Evolutionary conservation across 1,284 basidiomycete genomes (phyloP).

Genomic region (Vanrija sp.): DNA sequence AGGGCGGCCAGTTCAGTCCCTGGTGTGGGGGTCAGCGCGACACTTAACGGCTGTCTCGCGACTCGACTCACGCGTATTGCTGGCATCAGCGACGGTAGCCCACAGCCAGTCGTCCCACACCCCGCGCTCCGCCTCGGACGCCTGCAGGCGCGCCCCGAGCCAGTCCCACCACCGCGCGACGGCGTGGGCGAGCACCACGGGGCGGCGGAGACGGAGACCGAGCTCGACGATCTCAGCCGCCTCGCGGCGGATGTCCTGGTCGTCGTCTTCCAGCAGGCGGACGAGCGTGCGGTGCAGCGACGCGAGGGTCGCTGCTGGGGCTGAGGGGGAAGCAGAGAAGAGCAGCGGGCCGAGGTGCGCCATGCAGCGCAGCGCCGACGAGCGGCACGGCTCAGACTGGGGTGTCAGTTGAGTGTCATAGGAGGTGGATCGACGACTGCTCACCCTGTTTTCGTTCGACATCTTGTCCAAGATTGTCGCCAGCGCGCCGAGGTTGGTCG

Average conservation of each 20-base stretch:
- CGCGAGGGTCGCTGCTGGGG: not conserved
- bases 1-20: not conserved
- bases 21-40: not conserved
- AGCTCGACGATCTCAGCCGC: constrained; percentile 25
- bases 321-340: not conserved
- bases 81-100: constrained; percentile 9
- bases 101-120: constrained; percentile 30
- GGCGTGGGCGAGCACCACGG: constrained; percentile 26
- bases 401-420: not conserved
- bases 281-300: constrained; percentile 21
- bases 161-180: constrained; percentile 35
- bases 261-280: constrained; percentile 41
- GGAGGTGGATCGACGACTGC: too few relatives aligned
- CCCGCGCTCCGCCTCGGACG: not conserved
- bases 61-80: constrained; percentile 20
- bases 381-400: constrained; percentile 33
- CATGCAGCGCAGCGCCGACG: constrained; percentile 22
- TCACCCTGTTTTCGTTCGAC: constrained; percentile 13
- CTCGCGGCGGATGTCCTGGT: constrained; percentile 34
- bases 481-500: not conserved
- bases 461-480: not conserved
- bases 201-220: constrained; percentile 12
- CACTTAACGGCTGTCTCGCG: not conserved
- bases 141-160: constrained; percentile 1
- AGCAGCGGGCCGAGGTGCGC: constrained; percentile 15